phyloP scores from a whole-genome alignment of 176 grass and related monocot species.

The Cocos nucifera region DNA sequence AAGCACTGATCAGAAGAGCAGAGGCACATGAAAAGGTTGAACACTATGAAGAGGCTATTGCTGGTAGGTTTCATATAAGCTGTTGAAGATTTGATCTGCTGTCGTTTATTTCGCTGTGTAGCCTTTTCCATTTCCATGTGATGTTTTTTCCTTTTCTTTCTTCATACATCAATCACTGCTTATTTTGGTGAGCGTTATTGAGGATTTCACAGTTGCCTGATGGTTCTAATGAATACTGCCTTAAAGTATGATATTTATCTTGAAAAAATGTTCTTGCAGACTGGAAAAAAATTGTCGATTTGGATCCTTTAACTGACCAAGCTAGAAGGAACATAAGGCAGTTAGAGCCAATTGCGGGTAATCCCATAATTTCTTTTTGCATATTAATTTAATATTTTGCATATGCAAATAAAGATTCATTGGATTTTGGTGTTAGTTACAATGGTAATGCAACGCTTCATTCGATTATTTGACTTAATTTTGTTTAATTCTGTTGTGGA shows the following conservation, averaged over 20 bases:
- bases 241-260: no score
- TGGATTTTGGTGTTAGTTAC: no score
- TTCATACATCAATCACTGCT: no score
- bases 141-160: neutral
- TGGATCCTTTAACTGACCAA: slow-evolving; percentile 82
- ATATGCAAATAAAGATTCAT: no score
- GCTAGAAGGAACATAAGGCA: slow-evolving; percentile 54
- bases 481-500: no score
- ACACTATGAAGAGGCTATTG: slow-evolving; percentile 92
- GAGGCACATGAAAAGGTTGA: slow-evolving; percentile 95
- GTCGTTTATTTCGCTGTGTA: neutral
- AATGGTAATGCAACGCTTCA: no score
- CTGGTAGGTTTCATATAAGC: slow-evolving; percentile 40
- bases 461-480: no score
- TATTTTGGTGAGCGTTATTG: no score
- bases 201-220: neutral
- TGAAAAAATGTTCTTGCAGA: slow-evolving; percentile 33
- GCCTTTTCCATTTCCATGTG: neutral
- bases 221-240: neutral
- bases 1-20: slow-evolving; percentile 79
- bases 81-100: neutral
- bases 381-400: no score
- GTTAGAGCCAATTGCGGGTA: slow-evolving; percentile 85
- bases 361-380: neutral
- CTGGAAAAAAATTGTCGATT: slow-evolving; percentile 70